These are phyloP conservation scores for Cyclaneusma minus DNA, from an alignment of 2,329 filamentous ascomycete species.

Conservation along the genomic window DNA sequence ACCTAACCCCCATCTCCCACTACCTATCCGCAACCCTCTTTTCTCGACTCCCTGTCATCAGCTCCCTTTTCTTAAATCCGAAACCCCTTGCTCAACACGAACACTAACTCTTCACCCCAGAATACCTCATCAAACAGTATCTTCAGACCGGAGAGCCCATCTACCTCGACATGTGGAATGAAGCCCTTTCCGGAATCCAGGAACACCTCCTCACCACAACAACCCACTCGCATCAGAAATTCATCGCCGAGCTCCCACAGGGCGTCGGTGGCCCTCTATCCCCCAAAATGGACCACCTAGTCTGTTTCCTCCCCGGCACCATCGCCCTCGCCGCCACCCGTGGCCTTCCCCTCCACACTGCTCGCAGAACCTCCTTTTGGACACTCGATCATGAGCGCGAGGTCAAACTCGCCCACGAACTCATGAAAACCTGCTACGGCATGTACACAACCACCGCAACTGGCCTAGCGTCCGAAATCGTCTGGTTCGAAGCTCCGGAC, in stretches of 20 bases:
- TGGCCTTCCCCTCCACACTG: slow-evolving; percentile 59
- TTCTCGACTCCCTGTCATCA: too few relatives aligned
- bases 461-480: slow-evolving; percentile 87
- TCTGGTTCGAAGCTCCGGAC: slow-evolving; percentile 65
- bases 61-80: too few relatives aligned
- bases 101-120: too few relatives aligned
- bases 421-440: slow-evolving; percentile 95
- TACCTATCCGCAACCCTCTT: too few relatives aligned
- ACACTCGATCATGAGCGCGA: slow-evolving; percentile 67
- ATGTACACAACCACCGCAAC: slow-evolving; percentile 89
- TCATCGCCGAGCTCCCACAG: slow-evolving; percentile 70
- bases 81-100: too few relatives aligned
- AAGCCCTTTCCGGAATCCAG: slow-evolving; percentile 69
- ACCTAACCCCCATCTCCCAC: too few relatives aligned
- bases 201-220: slow-evolving; percentile 90
- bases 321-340: slow-evolving; percentile 80
- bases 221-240: slow-evolving; percentile 63
- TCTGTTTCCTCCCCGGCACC: slow-evolving; percentile 94
- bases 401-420: slow-evolving; percentile 71
- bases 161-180: slow-evolving; percentile 87
- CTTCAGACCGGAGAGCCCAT: slow-evolving; percentile 80
- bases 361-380: slow-evolving; percentile 60
- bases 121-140: slow-evolving; percentile 98
- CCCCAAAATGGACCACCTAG: slow-evolving; percentile 95
- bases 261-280: slow-evolving; percentile 52